Conservation (phyloP, 352 stramenopile genomes). For the Globisporangium acanthophoron region DNA sequence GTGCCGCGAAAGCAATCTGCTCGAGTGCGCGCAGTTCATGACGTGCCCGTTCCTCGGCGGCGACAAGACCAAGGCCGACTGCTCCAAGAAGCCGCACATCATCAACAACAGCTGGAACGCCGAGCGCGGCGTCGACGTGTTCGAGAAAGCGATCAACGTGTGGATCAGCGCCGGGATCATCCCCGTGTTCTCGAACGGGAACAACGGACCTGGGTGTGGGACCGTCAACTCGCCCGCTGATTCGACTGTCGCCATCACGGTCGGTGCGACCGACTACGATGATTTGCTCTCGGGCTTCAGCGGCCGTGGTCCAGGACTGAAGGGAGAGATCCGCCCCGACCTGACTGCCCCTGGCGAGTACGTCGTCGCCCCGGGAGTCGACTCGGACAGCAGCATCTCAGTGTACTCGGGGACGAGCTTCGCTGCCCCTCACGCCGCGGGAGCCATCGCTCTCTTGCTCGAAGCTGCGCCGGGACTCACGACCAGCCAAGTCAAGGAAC, state of each 20-base stretch:
- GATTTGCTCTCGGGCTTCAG: slow-evolving; percentile 29
- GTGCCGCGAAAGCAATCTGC: slow-evolving; percentile 30
- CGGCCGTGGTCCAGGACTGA: slow-evolving; percentile 27
- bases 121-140: slow-evolving; percentile 20
- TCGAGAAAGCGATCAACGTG: slow-evolving; percentile 28
- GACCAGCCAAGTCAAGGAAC: slow-evolving; percentile 16
- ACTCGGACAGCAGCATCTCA: slow-evolving; percentile 6
- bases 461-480: slow-evolving; percentile 25
- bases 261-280: slow-evolving; percentile 35
- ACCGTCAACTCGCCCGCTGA: slow-evolving; percentile 35
- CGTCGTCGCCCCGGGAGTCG: slow-evolving; percentile 18
- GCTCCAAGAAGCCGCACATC: slow-evolving; percentile 43
- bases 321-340: slow-evolving; percentile 40
- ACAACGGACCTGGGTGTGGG: slow-evolving; percentile 32
- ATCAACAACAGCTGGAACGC: slow-evolving; percentile 65
- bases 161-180: slow-evolving; percentile 52
- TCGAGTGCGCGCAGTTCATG: slow-evolving; percentile 41
- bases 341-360: slow-evolving; percentile 27
- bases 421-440: slow-evolving; percentile 32
- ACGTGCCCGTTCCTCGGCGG: slow-evolving; percentile 26
- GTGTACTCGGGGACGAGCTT: slow-evolving; percentile 31
- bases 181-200: slow-evolving; percentile 46
- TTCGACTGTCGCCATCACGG: slow-evolving; percentile 27
- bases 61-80: slow-evolving; percentile 22
- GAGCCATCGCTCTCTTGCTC: slow-evolving; percentile 30